Evolutionary conservation across 1,284 basidiomycete genomes (phyloP), one percentile per base, ranked within the genome.

Genomic region (Boletus smithii): DNA sequence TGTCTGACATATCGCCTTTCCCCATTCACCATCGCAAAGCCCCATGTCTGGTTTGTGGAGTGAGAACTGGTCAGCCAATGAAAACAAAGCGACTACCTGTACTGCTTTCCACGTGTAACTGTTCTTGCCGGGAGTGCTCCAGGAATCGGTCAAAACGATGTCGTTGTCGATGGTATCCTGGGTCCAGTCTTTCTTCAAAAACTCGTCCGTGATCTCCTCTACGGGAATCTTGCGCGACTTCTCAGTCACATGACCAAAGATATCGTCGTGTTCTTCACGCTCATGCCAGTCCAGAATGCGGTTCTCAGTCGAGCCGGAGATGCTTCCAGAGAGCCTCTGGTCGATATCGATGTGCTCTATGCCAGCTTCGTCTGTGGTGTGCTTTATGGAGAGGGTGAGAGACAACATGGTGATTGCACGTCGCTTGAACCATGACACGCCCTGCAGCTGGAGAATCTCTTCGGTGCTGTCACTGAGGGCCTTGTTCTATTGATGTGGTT

Each of bases 1-100:
- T 78, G 80, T 48, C 85, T 71, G 11, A 73, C 69, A 56, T 88
- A 79, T 51, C 81, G 72, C 57, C 81, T 76, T 60, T 80, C 80
- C 11, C 72, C 77, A 17, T 81, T 67, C 50, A 85, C 66, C 3
- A 66, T 69, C 57, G 86, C 75, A 32, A 88, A 76, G 18, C 87
- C 87, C 85, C 86, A 89, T 5, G 76, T 73, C 85, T 88, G 45
- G 10, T 32, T 35, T 44, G 36, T 37, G 8, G n/a, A 14, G 31
- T 47, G 39, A 56, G 44, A 26, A 39, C 5, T 8, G 44, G 48
- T 20, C 34, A 29, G 43, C 4, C 3, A 46, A 40, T 9, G 26
- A 35, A 31, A 46, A 41, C 24, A 8, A 31, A 27, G n/a, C 10
- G 34, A 57, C 30, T 49, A 80, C 81, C 73, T 82, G 79, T 37